phyloP scores from a whole-genome alignment of 2,329 filamentous ascomycete genomes.

The Cordyceps tenuipes region DNA sequence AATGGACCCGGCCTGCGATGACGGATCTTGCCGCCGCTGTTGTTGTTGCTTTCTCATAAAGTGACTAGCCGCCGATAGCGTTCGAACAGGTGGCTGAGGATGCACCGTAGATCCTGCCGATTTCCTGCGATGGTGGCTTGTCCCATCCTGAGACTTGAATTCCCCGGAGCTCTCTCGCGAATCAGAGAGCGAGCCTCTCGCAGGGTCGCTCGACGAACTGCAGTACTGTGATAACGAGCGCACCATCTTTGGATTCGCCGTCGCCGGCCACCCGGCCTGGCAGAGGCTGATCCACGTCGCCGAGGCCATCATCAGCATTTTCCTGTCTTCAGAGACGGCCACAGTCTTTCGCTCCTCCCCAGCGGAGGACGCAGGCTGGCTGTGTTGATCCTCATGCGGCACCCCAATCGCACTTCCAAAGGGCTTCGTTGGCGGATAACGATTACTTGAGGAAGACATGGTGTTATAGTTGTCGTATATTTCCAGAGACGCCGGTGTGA shows the following conservation, averaged over 20 bases:
- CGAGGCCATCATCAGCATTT: constrained; percentile 30
- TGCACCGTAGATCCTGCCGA: not conserved
- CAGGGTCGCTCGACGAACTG: constrained; percentile 12
- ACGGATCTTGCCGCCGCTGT: constrained; percentile 2
- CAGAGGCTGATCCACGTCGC: constrained; percentile 30
- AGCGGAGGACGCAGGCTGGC: not conserved
- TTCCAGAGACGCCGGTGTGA: constrained; percentile 56
- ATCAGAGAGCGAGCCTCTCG: constrained; percentile 8
- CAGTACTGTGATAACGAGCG: constrained; percentile 20
- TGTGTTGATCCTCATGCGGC: constrained; percentile 9
- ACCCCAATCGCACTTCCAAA: constrained; percentile 19
- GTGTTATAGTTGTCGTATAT: constrained; percentile 61
- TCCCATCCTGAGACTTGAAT: constrained; percentile 1
- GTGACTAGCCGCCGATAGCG: constrained; percentile 19
- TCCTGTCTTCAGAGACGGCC: constrained; percentile 25
- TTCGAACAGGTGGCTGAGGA: constrained; percentile 14
- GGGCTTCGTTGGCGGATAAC: constrained; percentile 37
- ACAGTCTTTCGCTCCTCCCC: constrained; percentile 24
- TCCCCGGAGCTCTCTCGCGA: constrained; percentile 6
- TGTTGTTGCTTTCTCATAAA: constrained; percentile 19
- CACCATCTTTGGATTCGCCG: constrained; percentile 22
- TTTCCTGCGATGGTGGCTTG: not conserved
- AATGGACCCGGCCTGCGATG: not conserved
- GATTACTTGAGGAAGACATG: constrained; percentile 41
- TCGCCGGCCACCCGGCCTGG: constrained; percentile 27